A percentile compares a stretch with the other conserved stretches of the same genome.
Conservation (phyloP, 306 rosid genomes). For the Macrotyloma uniflorum region DNA sequence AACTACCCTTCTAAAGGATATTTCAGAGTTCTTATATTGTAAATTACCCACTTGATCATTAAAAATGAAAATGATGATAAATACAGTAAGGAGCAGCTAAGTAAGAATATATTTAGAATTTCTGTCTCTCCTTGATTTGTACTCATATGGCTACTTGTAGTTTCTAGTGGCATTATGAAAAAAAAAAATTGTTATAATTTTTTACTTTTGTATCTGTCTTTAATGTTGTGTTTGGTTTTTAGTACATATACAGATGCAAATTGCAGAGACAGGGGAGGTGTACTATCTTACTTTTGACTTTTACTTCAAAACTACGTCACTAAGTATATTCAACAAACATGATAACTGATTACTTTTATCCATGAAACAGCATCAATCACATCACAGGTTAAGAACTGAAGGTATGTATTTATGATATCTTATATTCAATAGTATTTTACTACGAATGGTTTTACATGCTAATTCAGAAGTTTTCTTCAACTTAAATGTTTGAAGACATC, state of each 20-base stretch:
- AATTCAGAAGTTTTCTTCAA: not conserved
- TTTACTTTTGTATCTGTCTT: not conserved
- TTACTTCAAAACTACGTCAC: not conserved
- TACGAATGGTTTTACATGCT: not conserved
- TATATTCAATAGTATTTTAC: not conserved
- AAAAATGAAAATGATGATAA: not conserved
- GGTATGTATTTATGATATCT: not conserved
- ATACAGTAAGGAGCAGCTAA: not conserved
- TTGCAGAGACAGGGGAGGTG: not conserved
- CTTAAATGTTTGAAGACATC: slow-evolving; percentile 3
- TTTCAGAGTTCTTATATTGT: not conserved
- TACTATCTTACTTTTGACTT: not conserved
- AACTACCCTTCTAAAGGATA: not conserved
- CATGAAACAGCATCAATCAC: not conserved
- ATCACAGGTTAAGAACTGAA: not conserved
- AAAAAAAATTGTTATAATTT: not conserved
- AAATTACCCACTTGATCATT: not conserved
- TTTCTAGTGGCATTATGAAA: not conserved
- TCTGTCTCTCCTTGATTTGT: not conserved
- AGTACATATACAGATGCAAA: not conserved
- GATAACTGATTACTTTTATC: not conserved
- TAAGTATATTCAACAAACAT: not conserved
- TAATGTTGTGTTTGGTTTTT: not conserved
- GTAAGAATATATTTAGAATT: not conserved
- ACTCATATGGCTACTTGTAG: not conserved